Evolutionary conservation across 768 basidiomycete species (phyloP), one percentile per base, ranked within the genome.

Genomic region (Mycena albidolilacea): DNA sequence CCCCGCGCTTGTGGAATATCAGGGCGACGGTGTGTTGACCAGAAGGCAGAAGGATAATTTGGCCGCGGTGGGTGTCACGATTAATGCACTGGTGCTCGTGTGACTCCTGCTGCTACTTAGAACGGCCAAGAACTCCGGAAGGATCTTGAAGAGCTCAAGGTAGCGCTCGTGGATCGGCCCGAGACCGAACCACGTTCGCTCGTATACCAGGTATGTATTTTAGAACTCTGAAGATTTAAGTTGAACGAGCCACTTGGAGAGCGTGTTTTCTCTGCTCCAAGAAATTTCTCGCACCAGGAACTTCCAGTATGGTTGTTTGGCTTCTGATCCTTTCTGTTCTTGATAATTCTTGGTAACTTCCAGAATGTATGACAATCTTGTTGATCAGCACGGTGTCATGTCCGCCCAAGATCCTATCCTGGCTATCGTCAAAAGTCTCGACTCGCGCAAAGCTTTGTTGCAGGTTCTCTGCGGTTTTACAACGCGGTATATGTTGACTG

Each of bases 391-490:
- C 30, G 21, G 30, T 30, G 23, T 7, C 54, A 66, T 66, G 52
- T 66, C 64, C 38, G 64, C 39, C 11, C 8, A 66, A 10, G 55
- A 66, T 30, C 15, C 23, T 4, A 43, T 66, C 54, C 43, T 39
- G 39, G 64, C 52, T 17, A 41, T 66, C 19, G 54, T 66, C n/a
- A 66, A 66, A 11, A 55, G 64, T 23, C 64, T 54, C 54, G 35
- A 66, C 7, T 66, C 64, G 14, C 64, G 64, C 39, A 66, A 66
- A 17, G 21, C 15, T n/a, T 66, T 66, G 54, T 8, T 66, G 10
- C 64, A 66, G 39, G 64, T 66, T 54, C 46, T 48, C 30, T 6
- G n/a, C 10, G 1, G 11, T 38, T 12, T 38, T 10, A 5, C 30
- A 30, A 30, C 30, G 19, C 10, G 21, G 14, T 17, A 64, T 21